Base-by-base conservation (phyloP, 1,284 basidiomycete species). In the Phenoliferia sp. region DNA sequence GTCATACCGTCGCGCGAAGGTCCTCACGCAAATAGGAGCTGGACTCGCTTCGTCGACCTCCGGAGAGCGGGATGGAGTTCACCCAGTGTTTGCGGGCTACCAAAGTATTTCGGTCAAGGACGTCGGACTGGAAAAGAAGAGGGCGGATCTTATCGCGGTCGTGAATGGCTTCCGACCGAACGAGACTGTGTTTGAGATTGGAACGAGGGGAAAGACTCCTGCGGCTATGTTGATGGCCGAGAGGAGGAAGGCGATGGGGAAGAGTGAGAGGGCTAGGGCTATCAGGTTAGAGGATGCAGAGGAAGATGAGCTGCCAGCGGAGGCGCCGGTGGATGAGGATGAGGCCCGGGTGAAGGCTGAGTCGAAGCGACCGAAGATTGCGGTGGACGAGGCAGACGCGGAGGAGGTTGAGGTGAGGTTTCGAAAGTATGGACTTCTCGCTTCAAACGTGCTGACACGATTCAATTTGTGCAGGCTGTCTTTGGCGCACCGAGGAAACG, bases 131-230 rank as follows among this genome's bases (percentile, higher is more conserved):
- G 85, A 85, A 26, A 76, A 77, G 55, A 78, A 76, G 28, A 83
- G 89, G 65, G 86, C 87, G 58, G 82, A 84, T 12, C 81, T 99
- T 58, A 80, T 99, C 56, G 85, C 85, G 55, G 85, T 85, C 34
- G 87, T 99, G 55, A 89, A 87, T 73, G 82, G 88, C 3, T 99
- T 97, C 82, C 85, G 84, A 31, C 95, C 95, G 5, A 79, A 83
- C 1, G 95, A 98, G 79, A 99, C 95, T 0, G 88, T 98, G 33
- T 89, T 99, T 68, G 95, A 99, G 80, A 83, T 96, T 31, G 92
- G 91, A 0, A 84, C 84, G 2, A 86, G 89, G 68, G 88, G 87
- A 44, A 83, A 84, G 72, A 83, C 85, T 3, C 34, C 59, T 3
- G 66, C 63, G 7, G 61, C 87, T 3, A 81, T 84, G 28, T 79